Base-by-base conservation (phyloP, 495 filamentous ascomycete species). In the Penicillium canescens region DNA sequence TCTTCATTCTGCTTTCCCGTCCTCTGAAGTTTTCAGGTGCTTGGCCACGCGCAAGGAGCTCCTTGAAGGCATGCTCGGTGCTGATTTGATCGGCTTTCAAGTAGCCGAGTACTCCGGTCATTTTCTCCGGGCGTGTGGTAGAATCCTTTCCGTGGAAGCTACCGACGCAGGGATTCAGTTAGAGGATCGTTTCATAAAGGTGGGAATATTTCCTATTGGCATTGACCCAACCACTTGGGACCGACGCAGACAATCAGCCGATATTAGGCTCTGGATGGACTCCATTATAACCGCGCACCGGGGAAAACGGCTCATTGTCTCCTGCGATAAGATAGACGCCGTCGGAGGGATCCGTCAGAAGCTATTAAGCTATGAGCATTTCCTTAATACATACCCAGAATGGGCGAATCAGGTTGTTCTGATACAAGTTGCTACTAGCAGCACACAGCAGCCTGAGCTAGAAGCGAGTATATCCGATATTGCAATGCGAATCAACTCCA, bases 41-140 rank as follows among this genome's bases (percentile, higher is more conserved):
- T 75, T 96, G 9, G 88, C 92, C 2, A 81, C 87, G 10, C 89
- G 92, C 47, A 90, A 88, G 56, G 79, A 93, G 66, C 79, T 97
- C 8, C 79, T 97, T 1, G 88, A 96, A 55, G 92, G 92, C 37
- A 90, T 97, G 72, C 82, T 96, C 6, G 92, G 92, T 12, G 89
- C 92, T 18, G 94, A 96, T 66, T 72, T 96, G n/a, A 84, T 97
- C 48, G 91, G 90, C 4, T 96, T 97, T 69, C 92, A 97, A 68
- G 96, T 90, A 34, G 81, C 84, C 46, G 92, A 97, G 68, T 97
- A 97, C 71, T 87, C 89, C 3, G 83, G 91, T 6, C 92, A 97
- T 66, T 97, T 97, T 68, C 77, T 96, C 40, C 90, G 94, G 71
- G 96, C 92, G 4, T 96, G 91, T 78, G 96, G 90, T 60, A 84